Evolutionary conservation across 371 early-diverging fungal species (phyloP).

Genomic region (Choanephora cucurbitarum): DNA sequence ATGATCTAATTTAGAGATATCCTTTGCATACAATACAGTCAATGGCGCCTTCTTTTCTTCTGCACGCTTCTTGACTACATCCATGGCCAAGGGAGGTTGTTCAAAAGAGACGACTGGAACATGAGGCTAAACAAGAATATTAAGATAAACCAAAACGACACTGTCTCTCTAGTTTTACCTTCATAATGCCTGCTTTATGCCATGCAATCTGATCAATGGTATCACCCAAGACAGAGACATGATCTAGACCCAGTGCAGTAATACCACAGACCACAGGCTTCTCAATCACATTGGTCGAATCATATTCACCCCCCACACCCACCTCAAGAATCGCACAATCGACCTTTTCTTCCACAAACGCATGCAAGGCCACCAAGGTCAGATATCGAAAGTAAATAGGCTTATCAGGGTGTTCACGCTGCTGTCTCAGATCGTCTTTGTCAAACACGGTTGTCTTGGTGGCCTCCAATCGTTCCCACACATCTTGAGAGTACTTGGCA

Average conservation of each 20-base stretch:
- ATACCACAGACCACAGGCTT: constrained; percentile 79
- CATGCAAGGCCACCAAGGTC: constrained; percentile 87
- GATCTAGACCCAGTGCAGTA: constrained; percentile 84
- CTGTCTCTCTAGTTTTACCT: no score
- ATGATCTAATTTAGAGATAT: constrained; percentile 18
- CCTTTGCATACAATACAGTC: constrained; percentile 19
- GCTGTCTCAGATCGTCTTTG: no score
- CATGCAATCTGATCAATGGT: constrained; percentile 86
- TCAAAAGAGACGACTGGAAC: constrained; percentile 73
- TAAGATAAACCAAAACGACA: no score
- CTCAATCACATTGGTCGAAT: constrained; percentile 80
- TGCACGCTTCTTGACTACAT: constrained; percentile 71
- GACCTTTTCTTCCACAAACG: constrained; percentile 81
- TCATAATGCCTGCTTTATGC: constrained; percentile 95
- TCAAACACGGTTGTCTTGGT: no score
- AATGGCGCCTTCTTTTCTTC: constrained; percentile 56
- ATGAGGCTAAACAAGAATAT: constrained; percentile 31
- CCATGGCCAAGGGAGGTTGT: constrained; percentile 72
- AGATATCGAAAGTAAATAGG: constrained; percentile 92
- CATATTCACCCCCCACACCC: constrained; percentile 86
- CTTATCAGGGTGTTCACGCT: constrained; percentile 57
- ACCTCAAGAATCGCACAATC: constrained; percentile 83
- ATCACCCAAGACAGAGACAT: constrained; percentile 71
- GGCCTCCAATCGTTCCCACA: constrained; percentile 73
- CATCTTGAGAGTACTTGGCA: constrained; percentile 85